Percentiles rank a stretch among this genome's conserved stretches.
Evolutionary conservation across 805 yeast species (phyloP).

Genomic region (Saccharomyces paradoxus): DNA sequence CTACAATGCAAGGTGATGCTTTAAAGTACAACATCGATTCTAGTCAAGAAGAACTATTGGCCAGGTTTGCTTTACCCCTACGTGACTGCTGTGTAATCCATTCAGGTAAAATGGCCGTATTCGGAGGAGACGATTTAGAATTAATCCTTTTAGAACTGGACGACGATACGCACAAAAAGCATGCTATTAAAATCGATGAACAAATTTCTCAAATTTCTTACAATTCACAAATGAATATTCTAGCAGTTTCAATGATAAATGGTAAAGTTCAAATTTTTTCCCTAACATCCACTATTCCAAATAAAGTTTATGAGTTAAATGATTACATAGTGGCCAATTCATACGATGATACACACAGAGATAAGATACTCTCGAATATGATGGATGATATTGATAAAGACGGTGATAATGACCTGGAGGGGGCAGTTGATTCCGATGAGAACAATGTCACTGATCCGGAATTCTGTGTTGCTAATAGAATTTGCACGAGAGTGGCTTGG

Average conservation of each 20-base stretch:
- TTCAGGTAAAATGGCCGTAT: slow-evolving; percentile 47
- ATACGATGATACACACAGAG: slow-evolving; percentile 25
- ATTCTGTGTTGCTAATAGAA: slow-evolving; percentile 32
- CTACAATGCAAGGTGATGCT: slow-evolving; percentile 24
- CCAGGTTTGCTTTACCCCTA: slow-evolving; percentile 29
- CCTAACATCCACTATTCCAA: slow-evolving; percentile 46
- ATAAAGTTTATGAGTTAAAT: slow-evolving; percentile 38
- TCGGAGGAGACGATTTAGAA: slow-evolving; percentile 63
- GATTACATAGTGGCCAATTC: slow-evolving; percentile 31
- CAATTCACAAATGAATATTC: slow-evolving; percentile 46
- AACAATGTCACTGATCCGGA: slow-evolving; percentile 25
- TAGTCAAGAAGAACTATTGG: slow-evolving; percentile 33
- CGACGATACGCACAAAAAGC: slow-evolving; percentile 17
- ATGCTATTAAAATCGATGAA: slow-evolving; percentile 39
- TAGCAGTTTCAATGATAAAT: slow-evolving; percentile 50
- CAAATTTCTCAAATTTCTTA: slow-evolving; percentile 51
- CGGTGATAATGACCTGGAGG: slow-evolving; percentile 36
- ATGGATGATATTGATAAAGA: slow-evolving; percentile 15
- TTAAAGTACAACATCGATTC: slow-evolving; percentile 14
- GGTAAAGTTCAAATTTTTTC: slow-evolving; percentile 51
- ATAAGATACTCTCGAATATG: slow-evolving; percentile 8
- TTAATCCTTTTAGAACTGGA: slow-evolving; percentile 40
- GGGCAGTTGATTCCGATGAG: slow-evolving; percentile 31
- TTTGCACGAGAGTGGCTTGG: slow-evolving; percentile 59
- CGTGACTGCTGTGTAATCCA: slow-evolving; percentile 52